Evolutionary conservation across 208 protist genomes (phyloP).

Genomic region (Trypanosoma boissoni): DNA sequence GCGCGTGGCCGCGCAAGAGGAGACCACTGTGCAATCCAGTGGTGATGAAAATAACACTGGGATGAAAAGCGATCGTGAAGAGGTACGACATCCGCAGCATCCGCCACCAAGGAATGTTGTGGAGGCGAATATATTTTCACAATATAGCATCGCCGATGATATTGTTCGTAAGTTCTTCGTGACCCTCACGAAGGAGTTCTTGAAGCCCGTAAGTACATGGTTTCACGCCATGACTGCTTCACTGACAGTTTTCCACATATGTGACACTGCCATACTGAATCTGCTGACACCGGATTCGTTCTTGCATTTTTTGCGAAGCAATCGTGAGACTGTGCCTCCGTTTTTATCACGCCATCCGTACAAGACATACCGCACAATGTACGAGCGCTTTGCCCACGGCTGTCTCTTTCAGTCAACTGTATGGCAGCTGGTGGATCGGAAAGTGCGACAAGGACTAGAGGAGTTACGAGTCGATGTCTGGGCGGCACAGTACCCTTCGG

Average conservation of each 20-base stretch:
- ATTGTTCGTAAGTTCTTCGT: slow-evolving; percentile 82
- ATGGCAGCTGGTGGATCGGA: slow-evolving; percentile 52
- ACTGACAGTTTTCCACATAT: slow-evolving; percentile 63
- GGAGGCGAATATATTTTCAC: slow-evolving; percentile 31
- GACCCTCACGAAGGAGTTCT: slow-evolving; percentile 84
- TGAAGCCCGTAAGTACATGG: slow-evolving; percentile 67
- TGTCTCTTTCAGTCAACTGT: slow-evolving; percentile 62
- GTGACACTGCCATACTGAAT: slow-evolving; percentile 41
- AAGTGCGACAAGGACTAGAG: slow-evolving; percentile 43
- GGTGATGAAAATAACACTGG: not conserved
- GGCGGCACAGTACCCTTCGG: slow-evolving; percentile 40
- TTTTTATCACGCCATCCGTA: slow-evolving; percentile 59
- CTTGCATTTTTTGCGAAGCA: slow-evolving; percentile 54
- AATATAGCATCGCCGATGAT: slow-evolving; percentile 76
- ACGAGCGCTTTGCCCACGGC: slow-evolving; percentile 73
- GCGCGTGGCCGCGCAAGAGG: too few species aligned
- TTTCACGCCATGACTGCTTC: slow-evolving; percentile 38
- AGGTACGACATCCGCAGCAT: too few species aligned
- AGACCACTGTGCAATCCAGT: not conserved
- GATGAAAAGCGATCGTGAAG: not conserved
- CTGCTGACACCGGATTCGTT: slow-evolving; percentile 57
- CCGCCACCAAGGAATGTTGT: too few species aligned
- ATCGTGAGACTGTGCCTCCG: slow-evolving; percentile 53
- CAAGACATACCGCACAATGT: slow-evolving; percentile 74
- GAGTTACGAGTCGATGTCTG: slow-evolving; percentile 58